Evolutionary conservation across 352 stramenopile genomes (phyloP).

Genomic region (Phytophthora foliorum): DNA sequence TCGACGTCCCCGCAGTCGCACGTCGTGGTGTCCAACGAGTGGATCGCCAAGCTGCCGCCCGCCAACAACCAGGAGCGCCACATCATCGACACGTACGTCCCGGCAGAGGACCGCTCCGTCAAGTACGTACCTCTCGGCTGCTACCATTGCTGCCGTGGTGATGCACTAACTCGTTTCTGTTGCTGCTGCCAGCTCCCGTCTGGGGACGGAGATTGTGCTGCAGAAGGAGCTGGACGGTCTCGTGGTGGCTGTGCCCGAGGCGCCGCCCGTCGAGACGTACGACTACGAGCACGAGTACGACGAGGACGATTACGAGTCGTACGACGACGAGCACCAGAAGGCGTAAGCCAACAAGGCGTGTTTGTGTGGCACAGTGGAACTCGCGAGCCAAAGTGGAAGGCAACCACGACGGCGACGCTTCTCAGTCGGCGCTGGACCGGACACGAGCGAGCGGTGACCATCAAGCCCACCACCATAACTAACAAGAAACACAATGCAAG

Average conservation of each 20-base stretch:
- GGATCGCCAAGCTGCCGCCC: slow-evolving; percentile 79
- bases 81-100: slow-evolving; percentile 83
- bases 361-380: slow-evolving; percentile 1
- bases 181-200: slow-evolving; percentile 64
- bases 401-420: not conserved
- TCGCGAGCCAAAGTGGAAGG: slow-evolving; percentile 6
- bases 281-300: slow-evolving; percentile 90
- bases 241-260: slow-evolving; percentile 88
- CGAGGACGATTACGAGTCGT: slow-evolving; percentile 77
- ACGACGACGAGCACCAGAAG: slow-evolving; percentile 76
- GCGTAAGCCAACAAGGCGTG: slow-evolving; percentile 24
- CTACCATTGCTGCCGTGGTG: no score
- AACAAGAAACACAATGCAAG: slow-evolving; percentile 36
- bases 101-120: slow-evolving; percentile 77
- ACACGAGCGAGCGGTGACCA: slow-evolving; percentile 5
- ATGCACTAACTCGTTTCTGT: no score
- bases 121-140: no score
- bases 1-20: slow-evolving; percentile 86
- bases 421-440: not conserved
- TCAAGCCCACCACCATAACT: slow-evolving; percentile 30
- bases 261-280: slow-evolving; percentile 86
- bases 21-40: slow-evolving; percentile 91
- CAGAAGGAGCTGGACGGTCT: slow-evolving; percentile 89
- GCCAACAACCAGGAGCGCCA: slow-evolving; percentile 81
- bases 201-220: slow-evolving; percentile 90